Evolutionary conservation across 179 eudicot genomes (phyloP), one percentile per base, ranked within the genome.

Genomic region (Spinacia oleracea): DNA sequence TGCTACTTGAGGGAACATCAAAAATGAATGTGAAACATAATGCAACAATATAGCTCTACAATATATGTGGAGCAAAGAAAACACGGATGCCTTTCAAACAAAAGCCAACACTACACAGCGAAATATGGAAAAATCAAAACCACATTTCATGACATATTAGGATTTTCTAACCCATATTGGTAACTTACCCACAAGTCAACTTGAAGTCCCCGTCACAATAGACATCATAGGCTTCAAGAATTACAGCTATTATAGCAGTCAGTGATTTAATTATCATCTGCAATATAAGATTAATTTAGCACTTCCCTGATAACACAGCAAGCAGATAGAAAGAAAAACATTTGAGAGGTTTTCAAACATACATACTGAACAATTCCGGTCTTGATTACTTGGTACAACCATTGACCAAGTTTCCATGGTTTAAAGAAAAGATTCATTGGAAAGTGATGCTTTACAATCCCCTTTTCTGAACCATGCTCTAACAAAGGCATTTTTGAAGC

Each of bases 181-280:
- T n/a, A 48, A 55, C 42, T 88, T 85, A 96, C 99, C 99, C 99
- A 74, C 99, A 96, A 81, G 77, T 82, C 91, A 82, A 87, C 69
- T 89, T 91, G 89, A 96, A 96, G 71, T 94, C 97, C 67, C 99
- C 99, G 84, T 96, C 99, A 88, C 99, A 96, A 79, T 93, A 96
- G 34, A 90, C 96, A 81, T 79, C 93, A 73, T 87, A 90, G 56
- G 92, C 91, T 87, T 96, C 91, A 79, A 96, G 98, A 89, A 96
- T 84, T 48, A 96, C 97, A 29, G 99, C 97, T 79, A 86, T 80
- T 83, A 91, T 81, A 77, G 94, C 97, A 75, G 96, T 92, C 74
- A 94, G 79, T 51, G 98, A 85, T 89, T 96, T 96, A 86, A 96
- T 96, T 77, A 96, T 81, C 99, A 96, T 94, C 99, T 96, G 92